These are phyloP conservation scores for Magnaporthales sp. DNA, from an alignment of 2,329 filamentous ascomycete genomes.

Conservation along the genomic window DNA sequence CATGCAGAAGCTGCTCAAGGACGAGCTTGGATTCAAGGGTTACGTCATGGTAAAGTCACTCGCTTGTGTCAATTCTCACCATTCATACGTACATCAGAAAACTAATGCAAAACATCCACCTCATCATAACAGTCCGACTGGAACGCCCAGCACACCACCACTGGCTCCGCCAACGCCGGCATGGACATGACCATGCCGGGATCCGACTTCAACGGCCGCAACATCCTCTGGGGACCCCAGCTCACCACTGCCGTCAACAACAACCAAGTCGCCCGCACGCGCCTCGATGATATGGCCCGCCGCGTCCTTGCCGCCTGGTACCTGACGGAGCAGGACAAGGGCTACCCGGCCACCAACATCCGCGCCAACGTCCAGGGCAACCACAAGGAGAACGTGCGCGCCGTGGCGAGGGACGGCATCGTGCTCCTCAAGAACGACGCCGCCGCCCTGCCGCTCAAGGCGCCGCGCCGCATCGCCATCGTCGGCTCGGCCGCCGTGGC, in stretches of 20 bases:
- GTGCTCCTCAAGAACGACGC: constrained; percentile 61
- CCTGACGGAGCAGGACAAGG: constrained; percentile 39
- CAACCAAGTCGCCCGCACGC: constrained; percentile 46
- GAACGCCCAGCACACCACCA: constrained; percentile 67
- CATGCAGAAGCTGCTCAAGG: constrained; percentile 56
- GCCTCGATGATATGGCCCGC: constrained; percentile 58
- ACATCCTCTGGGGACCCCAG: constrained; percentile 45
- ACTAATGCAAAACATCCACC: too few species aligned
- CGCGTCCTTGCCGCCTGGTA: constrained; percentile 58
- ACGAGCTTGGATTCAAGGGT: constrained; percentile 67
- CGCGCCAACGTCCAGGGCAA: constrained; percentile 47
- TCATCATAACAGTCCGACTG: constrained; percentile 43
- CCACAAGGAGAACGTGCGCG: constrained; percentile 54
- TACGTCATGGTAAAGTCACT: constrained; percentile 27
- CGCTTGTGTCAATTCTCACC: too few species aligned
- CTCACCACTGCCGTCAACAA: constrained; percentile 45
- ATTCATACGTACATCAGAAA: too few species aligned
- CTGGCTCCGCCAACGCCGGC: constrained; percentile 55
- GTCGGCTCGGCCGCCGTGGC: constrained; percentile 55
- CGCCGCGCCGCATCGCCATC: constrained; percentile 43
- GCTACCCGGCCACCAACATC: constrained; percentile 44
- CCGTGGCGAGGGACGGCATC: constrained; percentile 45
- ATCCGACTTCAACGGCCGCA: constrained; percentile 43
- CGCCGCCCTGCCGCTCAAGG: constrained; percentile 46
- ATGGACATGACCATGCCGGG: constrained; percentile 81